These are phyloP conservation scores for Vanilla planifolia DNA, from an alignment of 106 monocot genomes.

Conservation along the genomic window DNA sequence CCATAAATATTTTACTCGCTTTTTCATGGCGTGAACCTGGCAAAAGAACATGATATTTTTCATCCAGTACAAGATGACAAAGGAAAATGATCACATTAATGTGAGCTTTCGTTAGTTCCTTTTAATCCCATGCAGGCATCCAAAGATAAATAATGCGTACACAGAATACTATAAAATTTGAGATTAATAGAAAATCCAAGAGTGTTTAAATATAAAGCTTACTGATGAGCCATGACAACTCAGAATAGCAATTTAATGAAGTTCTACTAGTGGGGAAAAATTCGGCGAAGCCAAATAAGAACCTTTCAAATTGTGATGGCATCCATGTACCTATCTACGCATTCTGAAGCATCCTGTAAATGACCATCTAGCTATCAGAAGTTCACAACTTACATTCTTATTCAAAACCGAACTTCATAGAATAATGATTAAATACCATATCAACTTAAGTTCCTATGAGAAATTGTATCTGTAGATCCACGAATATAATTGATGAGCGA, in stretches of 20 bases:
- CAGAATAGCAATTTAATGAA: not conserved
- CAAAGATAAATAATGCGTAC: not conserved
- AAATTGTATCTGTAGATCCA: too few relatives aligned
- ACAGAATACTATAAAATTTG: not conserved
- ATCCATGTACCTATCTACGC: too few relatives aligned
- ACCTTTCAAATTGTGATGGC: too few relatives aligned
- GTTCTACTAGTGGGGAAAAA: too few relatives aligned
- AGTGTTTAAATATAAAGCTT: not conserved
- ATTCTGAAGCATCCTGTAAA: too few relatives aligned
- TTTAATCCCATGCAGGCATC: not conserved
- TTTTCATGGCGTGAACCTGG: conserved; percentile 20
- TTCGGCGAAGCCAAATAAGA: too few relatives aligned
- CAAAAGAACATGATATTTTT: not conserved
- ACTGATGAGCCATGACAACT: not conserved
- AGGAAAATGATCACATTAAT: not conserved
- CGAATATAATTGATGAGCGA: too few relatives aligned
- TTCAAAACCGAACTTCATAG: too few relatives aligned
- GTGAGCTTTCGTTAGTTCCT: not conserved
- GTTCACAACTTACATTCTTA: too few relatives aligned
- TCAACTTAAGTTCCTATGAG: too few relatives aligned
- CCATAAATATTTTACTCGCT: conserved; percentile 16
- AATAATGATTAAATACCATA: too few relatives aligned
- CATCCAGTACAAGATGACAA: not conserved
- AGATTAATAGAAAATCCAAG: not conserved
- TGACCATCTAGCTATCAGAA: too few relatives aligned